These are phyloP conservation scores for Lyophyllum atratum DNA, from an alignment of 768 basidiomycete species.

Conservation along the genomic window DNA sequence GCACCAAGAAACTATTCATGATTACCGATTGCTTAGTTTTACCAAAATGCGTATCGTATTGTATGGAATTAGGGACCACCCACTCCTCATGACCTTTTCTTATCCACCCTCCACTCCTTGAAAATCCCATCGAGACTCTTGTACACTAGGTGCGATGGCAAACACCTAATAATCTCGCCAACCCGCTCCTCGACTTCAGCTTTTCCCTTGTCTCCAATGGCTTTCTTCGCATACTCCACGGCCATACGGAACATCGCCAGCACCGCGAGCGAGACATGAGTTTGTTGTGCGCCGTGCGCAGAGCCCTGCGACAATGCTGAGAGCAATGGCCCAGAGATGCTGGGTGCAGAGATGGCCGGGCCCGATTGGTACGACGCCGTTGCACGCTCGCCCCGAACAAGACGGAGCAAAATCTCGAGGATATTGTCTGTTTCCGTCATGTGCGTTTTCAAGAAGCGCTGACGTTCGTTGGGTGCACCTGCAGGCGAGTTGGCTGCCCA, in stretches of 20 bases:
- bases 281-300: slow-evolving; percentile 86
- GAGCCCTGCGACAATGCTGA: slow-evolving; percentile 74
- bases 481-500: slow-evolving; percentile 88
- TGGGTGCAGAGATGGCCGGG: slow-evolving; percentile 61
- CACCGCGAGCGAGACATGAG: slow-evolving; percentile 91
- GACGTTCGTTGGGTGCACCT: slow-evolving; percentile 73
- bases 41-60: background rate
- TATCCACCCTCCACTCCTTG: slow-evolving; percentile 87
- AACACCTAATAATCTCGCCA: slow-evolving; percentile 86
- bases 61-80: background rate
- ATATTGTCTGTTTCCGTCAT: slow-evolving; percentile 86
- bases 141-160: slow-evolving; percentile 87
- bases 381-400: slow-evolving; percentile 88
- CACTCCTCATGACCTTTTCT: slow-evolving; percentile 61
- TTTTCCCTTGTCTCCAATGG: slow-evolving; percentile 66
- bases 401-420: slow-evolving; percentile 88
- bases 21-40: background rate
- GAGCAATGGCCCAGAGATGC: slow-evolving; percentile 67
- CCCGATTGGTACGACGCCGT: slow-evolving; percentile 67
- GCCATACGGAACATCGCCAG: slow-evolving; percentile 88
- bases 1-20: background rate
- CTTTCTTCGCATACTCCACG: slow-evolving; percentile 78
- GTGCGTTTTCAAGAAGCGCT: slow-evolving; percentile 87
- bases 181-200: slow-evolving; percentile 72
- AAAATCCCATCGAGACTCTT: slow-evolving; percentile 94